phyloP scores from a whole-genome alignment of 306 rosid genomes.

The Delonix regia region DNA sequence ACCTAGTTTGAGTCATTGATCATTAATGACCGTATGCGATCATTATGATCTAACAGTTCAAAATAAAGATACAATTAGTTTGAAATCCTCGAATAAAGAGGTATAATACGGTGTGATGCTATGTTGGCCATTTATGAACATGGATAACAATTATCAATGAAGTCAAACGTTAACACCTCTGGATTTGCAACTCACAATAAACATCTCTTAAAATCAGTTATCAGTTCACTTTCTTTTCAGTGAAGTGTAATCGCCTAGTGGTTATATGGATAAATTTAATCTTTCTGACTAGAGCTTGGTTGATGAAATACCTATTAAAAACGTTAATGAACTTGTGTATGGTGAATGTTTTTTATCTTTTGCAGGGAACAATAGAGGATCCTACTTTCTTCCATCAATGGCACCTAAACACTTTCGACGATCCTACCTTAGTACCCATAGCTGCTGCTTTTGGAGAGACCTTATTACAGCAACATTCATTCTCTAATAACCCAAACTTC shows the following conservation, averaged over 20 bases:
- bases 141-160: background rate
- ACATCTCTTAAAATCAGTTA: no score
- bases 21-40: no score
- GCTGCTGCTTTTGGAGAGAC: conserved; percentile 64
- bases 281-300: background rate
- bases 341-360: background rate
- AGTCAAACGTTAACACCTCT: background rate
- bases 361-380: conserved; percentile 76
- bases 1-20: no score
- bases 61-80: no score
- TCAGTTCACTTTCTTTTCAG: no score
- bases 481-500: conserved; percentile 44
- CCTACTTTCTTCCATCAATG: conserved; percentile 56
- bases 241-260: no score
- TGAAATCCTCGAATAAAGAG: no score
- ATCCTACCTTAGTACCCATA: conserved; percentile 48
- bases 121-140: background rate
- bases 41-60: no score
- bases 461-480: conserved; percentile 50
- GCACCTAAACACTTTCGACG: conserved; percentile 64
- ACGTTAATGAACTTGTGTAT: no score
- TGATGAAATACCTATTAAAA: background rate
- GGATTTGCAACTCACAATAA: no score
- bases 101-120: background rate
- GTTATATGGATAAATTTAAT: background rate